phyloP scores from a whole-genome alignment of 306 rosid genomes.

The Ormosia semicastrata region DNA sequence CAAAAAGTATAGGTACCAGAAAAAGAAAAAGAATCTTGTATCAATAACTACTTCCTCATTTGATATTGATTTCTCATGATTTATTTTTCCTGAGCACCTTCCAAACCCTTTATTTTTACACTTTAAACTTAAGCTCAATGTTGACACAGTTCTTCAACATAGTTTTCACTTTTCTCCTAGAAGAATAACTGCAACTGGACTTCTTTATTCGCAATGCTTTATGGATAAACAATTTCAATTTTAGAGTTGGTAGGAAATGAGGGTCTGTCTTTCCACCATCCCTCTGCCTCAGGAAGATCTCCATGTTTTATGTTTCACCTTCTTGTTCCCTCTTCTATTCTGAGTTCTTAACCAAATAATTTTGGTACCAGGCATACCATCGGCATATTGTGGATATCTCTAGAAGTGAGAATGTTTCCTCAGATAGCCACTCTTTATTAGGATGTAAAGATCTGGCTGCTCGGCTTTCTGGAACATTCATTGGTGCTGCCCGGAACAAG shows the following conservation, averaged over 20 bases:
- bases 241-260: constrained; percentile 6
- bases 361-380: constrained; percentile 63
- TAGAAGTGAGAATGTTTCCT: constrained; percentile 47
- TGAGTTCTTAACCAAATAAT: constrained; percentile 2
- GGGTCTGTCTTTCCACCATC: not conserved
- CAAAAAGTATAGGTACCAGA: not conserved
- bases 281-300: not conserved
- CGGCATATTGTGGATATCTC: constrained; percentile 51
- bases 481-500: constrained; percentile 81
- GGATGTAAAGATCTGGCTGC: constrained; percentile 83
- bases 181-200: not conserved
- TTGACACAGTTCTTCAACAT: not conserved
- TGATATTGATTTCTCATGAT: not conserved
- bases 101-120: not conserved
- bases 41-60: not conserved
- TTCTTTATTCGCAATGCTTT: constrained; percentile 9
- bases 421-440: constrained; percentile 50
- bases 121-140: constrained; percentile 8
- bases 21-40: not conserved
- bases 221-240: not conserved
- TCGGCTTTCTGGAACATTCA: constrained; percentile 79
- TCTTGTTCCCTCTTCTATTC: constrained; percentile 10
- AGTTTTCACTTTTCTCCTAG: not conserved
- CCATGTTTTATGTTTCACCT: constrained; percentile 22
- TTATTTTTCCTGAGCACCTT: not conserved